Evolutionary conservation across 1,139 yeast species (phyloP), one percentile per base, ranked within the genome.

Genomic region (Zygosaccharomyces pseudobailii): DNA sequence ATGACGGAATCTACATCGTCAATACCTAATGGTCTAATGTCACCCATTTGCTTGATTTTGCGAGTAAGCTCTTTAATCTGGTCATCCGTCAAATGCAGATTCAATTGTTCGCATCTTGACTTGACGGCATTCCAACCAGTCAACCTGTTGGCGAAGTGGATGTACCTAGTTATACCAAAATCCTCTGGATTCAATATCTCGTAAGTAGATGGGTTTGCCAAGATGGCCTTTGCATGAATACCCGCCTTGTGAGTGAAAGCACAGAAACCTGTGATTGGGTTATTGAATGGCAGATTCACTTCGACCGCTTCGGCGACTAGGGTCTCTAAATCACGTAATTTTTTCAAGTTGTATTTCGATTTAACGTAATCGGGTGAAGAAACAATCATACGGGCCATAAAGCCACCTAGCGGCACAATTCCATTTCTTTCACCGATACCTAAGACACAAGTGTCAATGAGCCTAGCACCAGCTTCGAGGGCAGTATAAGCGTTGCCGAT

Each of bases 211-310:
- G 98, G 98, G 73, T 92, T 92, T 52, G 98, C 98, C 62, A 92
- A 80, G 62, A 92, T 92, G 50, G 97, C 97, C 79, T 92, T 92
- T 63, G 98, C 97, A 68, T 92, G 98, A 66, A 92, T 90, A 75
- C 98, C 98, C 47, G 98, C 98, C 79, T 92, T 92, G 77, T 92
- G 98, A 48, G 98, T 92, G 74, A 92, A 92, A 46, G 98, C 98
- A 76, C 97, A 92, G 84, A 92, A 92, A 47, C 98, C 98, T 42
- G 98, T 92, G 69, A 92, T 89, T 61, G 97, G 97, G 75, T 92
- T 92, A 80, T 92, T 92, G 78, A 92, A 92, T 53, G 98, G 98
- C 64, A 92, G 81, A 71, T 90, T 90, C 54, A 92, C 96, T 71
- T 88, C 95, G 46, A 92, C 97, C 24, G 97, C 95, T 57, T 90